Evolutionary conservation across 495 filamentous ascomycete species (phyloP), one percentile per base, ranked within the genome.

Genomic region (Aspergillus sclerotiicarbonarius): DNA sequence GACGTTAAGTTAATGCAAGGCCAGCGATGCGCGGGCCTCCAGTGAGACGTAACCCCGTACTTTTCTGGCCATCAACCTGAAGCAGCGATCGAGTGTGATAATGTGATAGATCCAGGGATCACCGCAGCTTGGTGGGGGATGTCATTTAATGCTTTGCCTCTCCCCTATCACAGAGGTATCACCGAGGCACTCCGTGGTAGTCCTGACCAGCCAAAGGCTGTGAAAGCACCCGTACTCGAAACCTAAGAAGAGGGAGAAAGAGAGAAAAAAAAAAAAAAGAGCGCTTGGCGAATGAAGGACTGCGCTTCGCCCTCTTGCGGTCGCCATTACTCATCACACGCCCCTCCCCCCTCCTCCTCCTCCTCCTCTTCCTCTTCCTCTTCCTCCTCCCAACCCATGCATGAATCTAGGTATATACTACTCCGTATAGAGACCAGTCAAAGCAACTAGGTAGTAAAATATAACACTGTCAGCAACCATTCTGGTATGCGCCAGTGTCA

Each of bases 51-150:
- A 25, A 25, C 25, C 33, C 33, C 13, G 33, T 13, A 4, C 9
- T 51, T 51, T 30, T 15, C 29, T 20, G 37, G 60, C 46, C 51
- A 21, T 59, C 47, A 50, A 59, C 41, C 56, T 65, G 58, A 65
- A 49, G 59, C 56, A 54, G n/a, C 35, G 53, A 45, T 51, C 41
- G 49, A 46, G 49, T 59, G 58, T 59, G 58, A 65, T 54, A 59
- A 56, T 61, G 62, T 61, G 58, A 64, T 53, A 43, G 47, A 48
- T 57, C 52, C 41, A 52, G 29, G 25, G 51, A 54, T 61, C 51
- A 43, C 33, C 45, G 6, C 37, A 41, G 37, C 37, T 13, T 41
- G 37, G 37, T n/a, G 37, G 37, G 37, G 29, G 45, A 58, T 52
- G 46, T 58, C 35, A 19, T 46, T 50, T 50, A 37, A 41, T 41